phyloP scores from a whole-genome alignment of 192 early-diverging fungal genomes.

The Mortierella claussenii region DNA sequence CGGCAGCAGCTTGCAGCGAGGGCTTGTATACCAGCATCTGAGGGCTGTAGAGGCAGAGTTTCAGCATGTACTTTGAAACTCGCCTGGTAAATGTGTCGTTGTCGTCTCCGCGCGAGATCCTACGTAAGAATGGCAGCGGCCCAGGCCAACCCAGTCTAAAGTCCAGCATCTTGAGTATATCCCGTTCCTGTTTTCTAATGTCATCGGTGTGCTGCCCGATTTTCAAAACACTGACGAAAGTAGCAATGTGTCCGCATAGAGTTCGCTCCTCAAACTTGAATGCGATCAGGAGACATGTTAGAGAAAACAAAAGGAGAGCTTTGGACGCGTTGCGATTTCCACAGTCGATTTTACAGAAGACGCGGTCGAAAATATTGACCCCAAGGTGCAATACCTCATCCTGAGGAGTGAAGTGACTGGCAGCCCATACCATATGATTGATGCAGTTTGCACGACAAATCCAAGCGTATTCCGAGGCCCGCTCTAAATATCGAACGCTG shows the following conservation, averaged over 20 bases:
- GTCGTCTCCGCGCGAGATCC: conserved; percentile 85
- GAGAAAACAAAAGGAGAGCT: conserved; percentile 80
- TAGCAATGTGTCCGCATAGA: conserved; percentile 62
- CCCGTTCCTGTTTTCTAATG: too few species aligned
- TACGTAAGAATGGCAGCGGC: conserved; percentile 89
- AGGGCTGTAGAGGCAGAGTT: conserved; percentile 88
- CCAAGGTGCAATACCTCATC: conserved; percentile 91
- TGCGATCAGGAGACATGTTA: conserved; percentile 87
- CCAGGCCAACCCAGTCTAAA: conserved; percentile 89
- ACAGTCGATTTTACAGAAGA: conserved; percentile 56
- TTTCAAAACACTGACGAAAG: conserved; percentile 78
- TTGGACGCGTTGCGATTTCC: background rate
- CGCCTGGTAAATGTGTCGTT: conserved; percentile 87
- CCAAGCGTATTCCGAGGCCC: background rate
- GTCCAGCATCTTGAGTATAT: conserved; percentile 85
- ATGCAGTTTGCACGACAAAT: conserved; percentile 67
- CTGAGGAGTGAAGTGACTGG: too few species aligned
- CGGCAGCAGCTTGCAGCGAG: conserved; percentile 81
- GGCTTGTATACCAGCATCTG: conserved; percentile 75
- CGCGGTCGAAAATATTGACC: conserved; percentile 94
- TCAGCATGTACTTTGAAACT: conserved; percentile 93
- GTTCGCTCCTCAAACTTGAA: conserved; percentile 92
- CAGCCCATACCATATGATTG: background rate
- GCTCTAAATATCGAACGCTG: background rate
- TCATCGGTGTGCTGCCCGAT: conserved; percentile 76